Evolutionary conservation across 2,329 filamentous ascomycete species (phyloP).

Genomic region (Verticillium alfalfae): DNA sequence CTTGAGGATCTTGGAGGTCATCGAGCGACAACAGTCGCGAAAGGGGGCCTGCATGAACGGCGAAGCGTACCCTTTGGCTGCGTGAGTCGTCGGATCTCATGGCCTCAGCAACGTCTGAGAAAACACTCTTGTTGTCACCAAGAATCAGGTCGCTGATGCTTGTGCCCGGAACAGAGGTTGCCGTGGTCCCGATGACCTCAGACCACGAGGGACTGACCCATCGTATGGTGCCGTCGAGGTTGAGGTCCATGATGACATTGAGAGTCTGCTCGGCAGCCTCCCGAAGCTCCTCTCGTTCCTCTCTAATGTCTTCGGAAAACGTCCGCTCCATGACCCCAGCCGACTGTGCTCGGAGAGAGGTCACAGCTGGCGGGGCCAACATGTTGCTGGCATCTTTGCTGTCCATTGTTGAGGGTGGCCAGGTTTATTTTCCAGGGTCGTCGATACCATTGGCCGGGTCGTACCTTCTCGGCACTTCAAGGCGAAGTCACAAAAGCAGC

Average conservation of each 20-base stretch:
- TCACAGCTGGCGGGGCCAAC: constrained; percentile 48
- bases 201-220: constrained; percentile 97
- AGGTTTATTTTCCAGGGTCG: constrained; percentile 19
- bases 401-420: constrained; percentile 31
- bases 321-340: constrained; percentile 55
- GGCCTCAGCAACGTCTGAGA: constrained; percentile 76
- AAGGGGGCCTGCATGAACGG: constrained; percentile 62
- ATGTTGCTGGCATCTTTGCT: constrained; percentile 31
- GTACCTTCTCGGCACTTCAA: constrained; percentile 6
- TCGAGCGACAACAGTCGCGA: constrained; percentile 56
- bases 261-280: constrained; percentile 94
- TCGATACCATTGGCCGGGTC: constrained; percentile 23
- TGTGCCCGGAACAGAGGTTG: constrained; percentile 67
- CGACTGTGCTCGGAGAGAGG: constrained; percentile 44
- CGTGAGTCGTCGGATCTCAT: constrained; percentile 91
- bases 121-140: constrained; percentile 71
- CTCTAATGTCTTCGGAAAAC: constrained; percentile 83
- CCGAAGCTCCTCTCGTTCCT: constrained; percentile 88
- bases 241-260: constrained; percentile 93
- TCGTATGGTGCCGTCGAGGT: constrained; percentile 81
- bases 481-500: background rate
- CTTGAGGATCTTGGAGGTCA: constrained; percentile 28
- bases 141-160: constrained; percentile 76
- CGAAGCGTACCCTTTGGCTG: constrained; percentile 84
- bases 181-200: constrained; percentile 79